Evolutionary conservation across 495 filamentous ascomycete genomes (phyloP).

Genomic region (Hypoxylon trugodes): DNA sequence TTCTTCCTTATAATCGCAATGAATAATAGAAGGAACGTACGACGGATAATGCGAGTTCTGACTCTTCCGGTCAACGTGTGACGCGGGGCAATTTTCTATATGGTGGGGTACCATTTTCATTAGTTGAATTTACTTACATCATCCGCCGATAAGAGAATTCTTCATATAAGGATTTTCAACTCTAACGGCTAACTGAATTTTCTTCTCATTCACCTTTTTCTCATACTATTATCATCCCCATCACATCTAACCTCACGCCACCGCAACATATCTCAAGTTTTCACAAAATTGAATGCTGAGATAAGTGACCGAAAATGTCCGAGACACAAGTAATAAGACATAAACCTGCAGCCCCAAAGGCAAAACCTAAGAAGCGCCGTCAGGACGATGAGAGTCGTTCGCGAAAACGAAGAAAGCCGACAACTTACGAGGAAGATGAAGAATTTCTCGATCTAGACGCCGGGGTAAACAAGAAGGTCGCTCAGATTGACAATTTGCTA

Average conservation of each 20-base stretch:
- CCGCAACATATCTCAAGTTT: neutral
- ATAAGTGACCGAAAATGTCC: slow-evolving; percentile 5
- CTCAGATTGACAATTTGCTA: slow-evolving; percentile 79
- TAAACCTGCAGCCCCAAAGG: slow-evolving; percentile 19
- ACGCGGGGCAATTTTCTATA: slow-evolving; percentile 41
- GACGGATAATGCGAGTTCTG: slow-evolving; percentile 23
- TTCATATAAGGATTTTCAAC: neutral
- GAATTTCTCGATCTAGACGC: slow-evolving; percentile 66
- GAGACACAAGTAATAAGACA: slow-evolving; percentile 9
- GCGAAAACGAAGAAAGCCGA: slow-evolving; percentile 65
- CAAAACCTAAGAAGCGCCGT: slow-evolving; percentile 51
- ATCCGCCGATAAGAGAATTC: slow-evolving; percentile 20
- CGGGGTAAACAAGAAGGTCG: slow-evolving; percentile 83
- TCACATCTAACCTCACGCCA: neutral
- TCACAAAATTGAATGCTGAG: neutral
- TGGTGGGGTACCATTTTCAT: slow-evolving; percentile 21
- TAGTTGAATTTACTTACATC: slow-evolving; percentile 6
- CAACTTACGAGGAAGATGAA: slow-evolving; percentile 62
- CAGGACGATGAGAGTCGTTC: slow-evolving; percentile 46
- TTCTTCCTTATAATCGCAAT: slow-evolving; percentile 7
- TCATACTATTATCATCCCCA: neutral
- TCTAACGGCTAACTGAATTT: slow-evolving; percentile 36
- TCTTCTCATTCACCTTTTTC: slow-evolving; percentile 14
- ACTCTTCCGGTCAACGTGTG: slow-evolving; percentile 38
- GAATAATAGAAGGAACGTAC: slow-evolving; percentile 13